Evolutionary conservation across 768 basidiomycete species (phyloP), one percentile per base, ranked within the genome.

Genomic region (Collybiopsis luxurians): DNA sequence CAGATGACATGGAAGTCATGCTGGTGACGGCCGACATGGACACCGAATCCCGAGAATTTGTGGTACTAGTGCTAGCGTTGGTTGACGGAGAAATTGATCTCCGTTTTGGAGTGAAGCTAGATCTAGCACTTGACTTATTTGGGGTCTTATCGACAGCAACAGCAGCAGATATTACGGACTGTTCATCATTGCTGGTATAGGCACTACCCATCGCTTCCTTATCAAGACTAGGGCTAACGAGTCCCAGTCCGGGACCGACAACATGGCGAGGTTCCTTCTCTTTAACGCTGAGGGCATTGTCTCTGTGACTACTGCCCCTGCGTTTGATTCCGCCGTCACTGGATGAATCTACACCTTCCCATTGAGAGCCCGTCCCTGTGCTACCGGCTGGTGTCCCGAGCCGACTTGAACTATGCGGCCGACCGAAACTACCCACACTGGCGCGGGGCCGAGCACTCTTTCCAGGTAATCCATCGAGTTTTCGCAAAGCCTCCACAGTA

Each of bases 81-180:
- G 83, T 94, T 21, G 93, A 89, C 3, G 93, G 95, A 5, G 93
- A 95, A 10, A 90, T 86, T 23, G 93, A 95, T 57, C 89, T 87
- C 55, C 93, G 87, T 71, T 95, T 94, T 31, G 87, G 81, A n/a
- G 85, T 87, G 69, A 90, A 87, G 66, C 87, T 90, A 54, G 86
- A 79, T 54, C 90, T 82, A 45, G 82, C 77, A 66, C 79, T 76
- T 30, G 79, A 66, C 69, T 89, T 91, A 77, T 85, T 90, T 11
- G 82, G 78, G 23, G 84, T 81, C 75, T 87, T 90, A 47, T 90
- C 89, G 36, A 72, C 70, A 26, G 71, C 66, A 17, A 74, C 63
- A 44, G 74, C 30, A 50, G 76, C 76, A 51, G 73, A 68, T 45
- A 70, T 38, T 4, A 51, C 60, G n/a, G 69, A 61, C 56, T 83